phyloP scores from a whole-genome alignment of 2,329 filamentous ascomycete genomes.

The Colletotrichum caudatum region DNA sequence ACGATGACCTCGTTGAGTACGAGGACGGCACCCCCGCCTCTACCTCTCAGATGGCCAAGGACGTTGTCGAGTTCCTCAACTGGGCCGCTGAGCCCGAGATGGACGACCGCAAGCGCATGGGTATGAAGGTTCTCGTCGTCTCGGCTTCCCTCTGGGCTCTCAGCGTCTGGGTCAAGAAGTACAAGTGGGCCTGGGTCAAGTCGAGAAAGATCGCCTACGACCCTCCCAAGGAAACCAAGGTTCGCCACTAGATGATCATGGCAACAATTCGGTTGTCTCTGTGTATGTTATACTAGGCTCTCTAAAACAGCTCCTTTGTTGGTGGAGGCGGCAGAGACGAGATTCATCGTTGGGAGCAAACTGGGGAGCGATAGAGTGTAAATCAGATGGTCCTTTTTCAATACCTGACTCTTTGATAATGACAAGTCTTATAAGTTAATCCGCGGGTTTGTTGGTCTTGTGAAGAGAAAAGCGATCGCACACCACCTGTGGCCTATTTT shows the following conservation, averaged over 20 bases:
- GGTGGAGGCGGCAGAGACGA: slow-evolving; percentile 52
- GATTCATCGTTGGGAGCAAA: slow-evolving; percentile 43
- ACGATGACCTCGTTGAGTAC: slow-evolving; percentile 97
- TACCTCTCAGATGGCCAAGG: slow-evolving; percentile 99
- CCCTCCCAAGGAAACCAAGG: slow-evolving; percentile 70
- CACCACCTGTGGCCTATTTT: background rate
- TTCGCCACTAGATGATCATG: slow-evolving; percentile 58
- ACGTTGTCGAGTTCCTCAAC: slow-evolving; percentile 98
- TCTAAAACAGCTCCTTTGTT: slow-evolving; percentile 58
- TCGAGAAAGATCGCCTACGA: slow-evolving; percentile 92
- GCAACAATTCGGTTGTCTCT: slow-evolving; percentile 44
- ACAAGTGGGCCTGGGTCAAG: slow-evolving; percentile 99
- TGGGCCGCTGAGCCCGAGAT: slow-evolving; percentile 99
- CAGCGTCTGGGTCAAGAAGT: slow-evolving; percentile 98
- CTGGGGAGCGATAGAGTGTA: slow-evolving; percentile 58
- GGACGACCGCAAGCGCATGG: slow-evolving; percentile 99
- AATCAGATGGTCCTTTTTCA: slow-evolving; percentile 62
- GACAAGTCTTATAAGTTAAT: slow-evolving; percentile 34
- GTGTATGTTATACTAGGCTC: slow-evolving; percentile 49
- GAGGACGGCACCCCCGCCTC: slow-evolving; percentile 95
- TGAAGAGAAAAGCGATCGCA: background rate
- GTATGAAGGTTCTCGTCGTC: slow-evolving; percentile 92
- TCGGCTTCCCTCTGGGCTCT: slow-evolving; percentile 83
- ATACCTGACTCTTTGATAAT: slow-evolving; percentile 48
- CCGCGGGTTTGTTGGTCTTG: background rate